phyloP scores from a whole-genome alignment of 331 rosid genomes.

The Ulmus americana region DNA sequence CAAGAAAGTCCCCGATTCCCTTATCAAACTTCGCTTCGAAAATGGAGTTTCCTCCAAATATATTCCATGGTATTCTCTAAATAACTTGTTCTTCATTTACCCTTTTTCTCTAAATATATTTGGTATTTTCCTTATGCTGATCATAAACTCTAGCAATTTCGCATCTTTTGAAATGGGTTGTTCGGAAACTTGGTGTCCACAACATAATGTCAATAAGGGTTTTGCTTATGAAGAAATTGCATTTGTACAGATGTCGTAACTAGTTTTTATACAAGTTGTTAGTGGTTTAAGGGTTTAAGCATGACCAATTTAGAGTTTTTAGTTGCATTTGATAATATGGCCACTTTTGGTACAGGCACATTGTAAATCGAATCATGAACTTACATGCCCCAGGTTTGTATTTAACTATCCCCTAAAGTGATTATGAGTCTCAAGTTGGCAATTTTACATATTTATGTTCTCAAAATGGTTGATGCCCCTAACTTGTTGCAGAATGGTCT shows the following conservation, averaged over 20 bases:
- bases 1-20: conserved; percentile 73
- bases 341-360: conserved; percentile 43
- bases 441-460: background rate
- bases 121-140: background rate
- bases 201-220: background rate
- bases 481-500: conserved; percentile 64
- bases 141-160: background rate
- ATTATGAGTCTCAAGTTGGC: background rate
- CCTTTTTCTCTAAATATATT: background rate
- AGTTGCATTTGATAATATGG: too few species aligned
- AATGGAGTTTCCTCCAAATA: conserved; percentile 50
- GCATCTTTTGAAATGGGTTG: background rate
- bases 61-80: conserved; percentile 52
- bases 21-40: conserved; percentile 51
- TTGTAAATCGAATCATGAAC: conserved; percentile 65
- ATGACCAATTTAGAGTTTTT: too few species aligned
- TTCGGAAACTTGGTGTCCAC: background rate
- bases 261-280: background rate
- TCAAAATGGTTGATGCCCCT: background rate
- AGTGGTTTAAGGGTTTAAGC: background rate
- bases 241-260: background rate
- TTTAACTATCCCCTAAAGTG: too few species aligned
- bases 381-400: conserved; percentile 66
- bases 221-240: background rate
- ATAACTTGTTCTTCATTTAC: background rate